A percentile compares a stretch with the other conserved stretches of the same genome.
These are phyloP conservation scores for Macrocybe gigantea DNA, from an alignment of 768 basidiomycete species.

Conservation along the genomic window DNA sequence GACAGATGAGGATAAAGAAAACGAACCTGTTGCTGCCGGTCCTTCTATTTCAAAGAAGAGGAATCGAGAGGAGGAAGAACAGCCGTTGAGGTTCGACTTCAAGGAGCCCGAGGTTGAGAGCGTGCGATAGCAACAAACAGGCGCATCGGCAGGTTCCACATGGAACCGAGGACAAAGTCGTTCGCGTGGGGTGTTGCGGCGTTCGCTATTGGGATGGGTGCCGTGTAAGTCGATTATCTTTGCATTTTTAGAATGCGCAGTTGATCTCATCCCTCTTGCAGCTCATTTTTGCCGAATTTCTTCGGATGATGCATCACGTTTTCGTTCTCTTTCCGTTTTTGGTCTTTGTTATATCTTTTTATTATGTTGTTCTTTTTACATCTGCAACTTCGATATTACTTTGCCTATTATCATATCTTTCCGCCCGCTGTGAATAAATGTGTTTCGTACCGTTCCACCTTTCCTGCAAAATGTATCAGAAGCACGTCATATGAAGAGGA, in stretches of 20 bases:
- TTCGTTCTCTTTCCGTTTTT: conserved; percentile 4
- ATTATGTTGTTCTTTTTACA: too few species aligned
- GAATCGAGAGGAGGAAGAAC: conserved; percentile 49
- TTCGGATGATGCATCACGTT: conserved; percentile 31
- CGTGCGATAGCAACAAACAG: conserved; percentile 52
- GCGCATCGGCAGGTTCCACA: conserved; percentile 47
- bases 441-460: too few species aligned
- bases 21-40: conserved; percentile 11
- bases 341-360: too few species aligned
- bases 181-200: conserved; percentile 81
- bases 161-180: conserved; percentile 67
- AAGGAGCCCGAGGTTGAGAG: conserved; percentile 60
- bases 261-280: conserved; percentile 13
- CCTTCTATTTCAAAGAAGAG: conserved; percentile 40
- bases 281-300: conserved; percentile 57
- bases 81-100: conserved; percentile 53
- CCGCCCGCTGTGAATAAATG: too few species aligned
- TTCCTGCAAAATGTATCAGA: too few species aligned
- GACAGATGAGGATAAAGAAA: conserved; percentile 42
- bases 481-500: too few species aligned
- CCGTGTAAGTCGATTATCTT: conserved; percentile 51
- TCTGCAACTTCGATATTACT: too few species aligned
- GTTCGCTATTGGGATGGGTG: conserved; percentile 79
- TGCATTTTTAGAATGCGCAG: conserved; percentile 2
- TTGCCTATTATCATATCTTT: too few species aligned